A percentile compares a stretch with the other conserved stretches of the same genome.
Conservation (phyloP, 768 basidiomycete genomes). For the Mycena galericulata region DNA sequence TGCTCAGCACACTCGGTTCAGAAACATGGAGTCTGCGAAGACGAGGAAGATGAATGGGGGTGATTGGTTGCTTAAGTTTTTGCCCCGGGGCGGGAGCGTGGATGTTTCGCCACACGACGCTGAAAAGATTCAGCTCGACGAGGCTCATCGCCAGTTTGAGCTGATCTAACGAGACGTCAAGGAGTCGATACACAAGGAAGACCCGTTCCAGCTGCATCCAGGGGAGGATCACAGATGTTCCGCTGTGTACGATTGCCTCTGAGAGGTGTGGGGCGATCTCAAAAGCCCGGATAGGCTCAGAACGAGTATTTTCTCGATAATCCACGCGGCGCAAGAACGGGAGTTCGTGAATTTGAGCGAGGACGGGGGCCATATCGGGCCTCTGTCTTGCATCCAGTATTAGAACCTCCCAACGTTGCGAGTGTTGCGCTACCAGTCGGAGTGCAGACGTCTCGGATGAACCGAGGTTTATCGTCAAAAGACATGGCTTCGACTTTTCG, state of each 20-base stretch:
- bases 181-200: neutral
- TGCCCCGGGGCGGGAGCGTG: too few relatives aligned
- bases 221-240: neutral
- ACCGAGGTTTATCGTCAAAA: neutral
- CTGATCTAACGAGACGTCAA: neutral
- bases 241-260: neutral
- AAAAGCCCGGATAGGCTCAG: neutral
- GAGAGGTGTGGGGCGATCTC: neutral
- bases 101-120: too few relatives aligned
- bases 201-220: neutral
- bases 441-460: neutral
- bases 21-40: neutral
- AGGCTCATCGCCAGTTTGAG: neutral
- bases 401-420: neutral
- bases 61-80: neutral
- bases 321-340: constrained; percentile 1
- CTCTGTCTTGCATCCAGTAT: neutral
- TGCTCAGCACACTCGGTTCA: neutral
- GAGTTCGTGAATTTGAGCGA: neutral
- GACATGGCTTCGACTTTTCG: neutral
- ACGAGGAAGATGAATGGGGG: neutral
- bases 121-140: neutral
- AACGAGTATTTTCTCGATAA: too few relatives aligned
- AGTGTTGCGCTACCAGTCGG: neutral
- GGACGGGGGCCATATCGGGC: neutral